Evolutionary conservation across 208 protist species (phyloP), one percentile per base, ranked within the genome.

Genomic region (Naegleria lovaniensis): DNA sequence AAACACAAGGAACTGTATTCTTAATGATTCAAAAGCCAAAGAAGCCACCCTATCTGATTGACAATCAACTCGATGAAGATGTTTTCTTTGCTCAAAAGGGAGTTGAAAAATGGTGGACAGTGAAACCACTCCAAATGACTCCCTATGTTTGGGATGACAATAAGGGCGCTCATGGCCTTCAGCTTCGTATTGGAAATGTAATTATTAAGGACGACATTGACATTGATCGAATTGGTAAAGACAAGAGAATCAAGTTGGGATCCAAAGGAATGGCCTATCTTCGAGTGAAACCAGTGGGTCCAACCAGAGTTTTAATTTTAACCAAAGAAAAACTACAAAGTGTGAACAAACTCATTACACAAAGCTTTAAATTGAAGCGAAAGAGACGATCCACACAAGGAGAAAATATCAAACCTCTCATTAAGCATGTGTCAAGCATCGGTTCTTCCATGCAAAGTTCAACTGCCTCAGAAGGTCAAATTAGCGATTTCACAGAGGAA

Each of bases 11-110:
- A 19, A 39, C 19, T 15, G 22, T 88, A 25, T 58, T 88, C n/a
- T 0, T 88, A 0, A 59, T 58, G 6, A 43, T 88, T 4, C 15
- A 59, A 15, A 38, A 25, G 16, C 85, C 85, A n/a, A 25, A 7
- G 11, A 58, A 88, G 38, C 85, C 85, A 58, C 85, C 85, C 11
- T 88, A 88, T 29, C 16, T 88, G 4, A 88, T 88, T 38, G 85
- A 88, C 16, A 88, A 88, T 88, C 5, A 59, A 88, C 9, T 59
- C 5, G 43, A 51, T 6, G 5, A 19, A 29, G 48, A 88, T 38
- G 48, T 88, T 0, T 19, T 38, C 29, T 41, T 88, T 59, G 1
- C 11, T 19, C 39, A 51, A 59, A 86, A 29, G 15, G 38, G 38
- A 22, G 83, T 86, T 40, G 22, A 40, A 0, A 40, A 40, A 43